phyloP scores from a whole-genome alignment of 148 eudicot species.

The Rhododendron simsii region DNA sequence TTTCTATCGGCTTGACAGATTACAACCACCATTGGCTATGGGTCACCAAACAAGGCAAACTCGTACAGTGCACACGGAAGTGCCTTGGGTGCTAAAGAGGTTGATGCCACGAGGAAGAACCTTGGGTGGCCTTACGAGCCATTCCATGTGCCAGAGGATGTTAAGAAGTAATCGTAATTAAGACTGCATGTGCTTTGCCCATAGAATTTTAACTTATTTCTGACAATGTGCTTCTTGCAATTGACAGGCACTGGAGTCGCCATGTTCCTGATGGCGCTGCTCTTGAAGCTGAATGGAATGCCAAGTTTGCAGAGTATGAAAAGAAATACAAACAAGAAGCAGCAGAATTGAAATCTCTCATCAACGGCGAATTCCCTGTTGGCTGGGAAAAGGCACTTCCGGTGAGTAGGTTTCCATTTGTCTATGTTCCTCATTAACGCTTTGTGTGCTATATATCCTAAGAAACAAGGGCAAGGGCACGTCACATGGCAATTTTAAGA shows the following conservation, averaged over 20 bases:
- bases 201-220: background rate
- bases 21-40: slow-evolving; percentile 62
- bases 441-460: background rate
- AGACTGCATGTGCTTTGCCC: background rate
- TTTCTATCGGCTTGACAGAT: slow-evolving; percentile 28
- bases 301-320: slow-evolving; percentile 60
- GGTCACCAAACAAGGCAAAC: slow-evolving; percentile 73
- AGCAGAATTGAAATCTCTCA: slow-evolving; percentile 44
- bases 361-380: slow-evolving; percentile 49
- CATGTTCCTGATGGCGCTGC: slow-evolving; percentile 53
- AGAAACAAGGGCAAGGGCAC: background rate
- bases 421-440: background rate
- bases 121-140: slow-evolving; percentile 40
- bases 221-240: background rate
- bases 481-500: background rate
- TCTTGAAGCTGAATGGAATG: slow-evolving; percentile 60
- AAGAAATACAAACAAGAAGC: slow-evolving; percentile 54
- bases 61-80: slow-evolving; percentile 64
- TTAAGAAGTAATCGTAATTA: slow-evolving; percentile 33
- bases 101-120: slow-evolving; percentile 65
- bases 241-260: slow-evolving; percentile 67
- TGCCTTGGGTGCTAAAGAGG: slow-evolving; percentile 24
- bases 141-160: slow-evolving; percentile 6
- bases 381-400: slow-evolving; percentile 76
- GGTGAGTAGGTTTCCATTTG: slow-evolving; percentile 27